Evolutionary conservation across 2,329 filamentous ascomycete genomes (phyloP).

Genomic region (Aspergillus nomiae): DNA sequence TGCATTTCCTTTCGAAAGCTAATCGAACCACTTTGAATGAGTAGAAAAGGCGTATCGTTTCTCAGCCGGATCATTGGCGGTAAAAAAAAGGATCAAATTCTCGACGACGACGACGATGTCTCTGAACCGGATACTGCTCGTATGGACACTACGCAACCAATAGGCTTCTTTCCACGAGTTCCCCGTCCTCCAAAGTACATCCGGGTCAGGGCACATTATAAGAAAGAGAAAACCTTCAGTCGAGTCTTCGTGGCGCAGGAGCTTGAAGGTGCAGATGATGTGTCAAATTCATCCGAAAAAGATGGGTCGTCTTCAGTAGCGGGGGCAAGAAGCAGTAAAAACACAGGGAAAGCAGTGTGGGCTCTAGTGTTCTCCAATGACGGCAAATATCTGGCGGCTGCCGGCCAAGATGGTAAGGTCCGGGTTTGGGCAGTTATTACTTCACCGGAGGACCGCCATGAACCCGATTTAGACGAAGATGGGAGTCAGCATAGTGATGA

Average conservation of each 20-base stretch:
- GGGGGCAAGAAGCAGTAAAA: constrained; percentile 24
- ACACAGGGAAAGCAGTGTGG: constrained; percentile 74
- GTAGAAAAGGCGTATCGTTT: constrained; percentile 85
- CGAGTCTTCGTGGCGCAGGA: constrained; percentile 91
- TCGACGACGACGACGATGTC: constrained; percentile 59
- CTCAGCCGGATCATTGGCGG: constrained; percentile 78
- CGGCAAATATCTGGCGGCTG: constrained; percentile 87
- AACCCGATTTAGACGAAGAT: constrained; percentile 71
- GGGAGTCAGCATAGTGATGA: constrained; percentile 50
- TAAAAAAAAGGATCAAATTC: constrained; percentile 67
- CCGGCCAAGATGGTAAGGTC: constrained; percentile 82
- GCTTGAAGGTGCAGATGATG: constrained; percentile 62
- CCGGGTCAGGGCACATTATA: constrained; percentile 77
- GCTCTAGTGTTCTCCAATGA: constrained; percentile 90
- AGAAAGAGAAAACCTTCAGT: constrained; percentile 79
- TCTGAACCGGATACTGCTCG: constrained; percentile 72
- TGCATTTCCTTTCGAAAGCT: not conserved
- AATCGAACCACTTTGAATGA: constrained; percentile 6
- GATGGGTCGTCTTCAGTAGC: constrained; percentile 27
- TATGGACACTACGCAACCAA: constrained; percentile 75
- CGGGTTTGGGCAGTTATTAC: constrained; percentile 88
- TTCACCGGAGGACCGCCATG: constrained; percentile 74
- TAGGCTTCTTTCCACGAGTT: constrained; percentile 82
- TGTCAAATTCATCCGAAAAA: constrained; percentile 32
- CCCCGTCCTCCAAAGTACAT: constrained; percentile 92